phyloP scores from a whole-genome alignment of 2,329 filamentous ascomycete genomes.

The Byssoonygena ceratinophila region DNA sequence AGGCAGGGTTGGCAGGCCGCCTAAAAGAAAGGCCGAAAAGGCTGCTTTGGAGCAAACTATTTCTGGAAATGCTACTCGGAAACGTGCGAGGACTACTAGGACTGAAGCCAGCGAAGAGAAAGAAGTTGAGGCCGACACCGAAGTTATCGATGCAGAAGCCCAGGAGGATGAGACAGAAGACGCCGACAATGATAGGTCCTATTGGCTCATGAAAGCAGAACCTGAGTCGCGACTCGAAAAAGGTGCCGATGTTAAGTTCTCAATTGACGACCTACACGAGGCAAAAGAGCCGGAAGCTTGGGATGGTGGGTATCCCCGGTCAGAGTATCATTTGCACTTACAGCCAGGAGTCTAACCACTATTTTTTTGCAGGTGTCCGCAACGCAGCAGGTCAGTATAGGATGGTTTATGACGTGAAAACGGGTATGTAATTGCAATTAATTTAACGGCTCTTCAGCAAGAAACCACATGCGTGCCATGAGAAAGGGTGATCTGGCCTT shows the following conservation, averaged over 20 bases:
- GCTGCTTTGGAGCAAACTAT: neutral
- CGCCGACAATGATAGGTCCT: conserved; percentile 34
- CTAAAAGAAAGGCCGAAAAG: conserved; percentile 6
- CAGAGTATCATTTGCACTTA: neutral
- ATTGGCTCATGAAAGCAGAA: conserved; percentile 81
- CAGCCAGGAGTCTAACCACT: neutral
- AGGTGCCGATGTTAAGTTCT: conserved; percentile 81
- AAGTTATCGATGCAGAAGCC: neutral
- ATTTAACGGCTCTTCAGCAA: conserved; percentile 41
- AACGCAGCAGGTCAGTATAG: conserved; percentile 13
- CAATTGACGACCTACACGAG: conserved; percentile 74
- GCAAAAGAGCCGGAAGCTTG: conserved; percentile 72
- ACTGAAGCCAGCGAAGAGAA: conserved; percentile 1
- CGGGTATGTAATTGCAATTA: neutral
- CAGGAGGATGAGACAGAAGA: neutral
- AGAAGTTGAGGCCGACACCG: neutral
- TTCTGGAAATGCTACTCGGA: neutral
- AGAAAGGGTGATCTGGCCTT: conserved; percentile 84
- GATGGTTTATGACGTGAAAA: neutral
- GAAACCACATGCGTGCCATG: conserved; percentile 87
- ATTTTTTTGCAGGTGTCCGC: conserved; percentile 11
- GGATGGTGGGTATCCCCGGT: conserved; percentile 55
- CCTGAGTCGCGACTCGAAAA: conserved; percentile 79
- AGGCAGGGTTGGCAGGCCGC: neutral
- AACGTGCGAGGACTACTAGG: neutral